These are phyloP conservation scores for Cyclotella atomus DNA, from an alignment of 108 stramenopile species.

Conservation along the genomic window DNA sequence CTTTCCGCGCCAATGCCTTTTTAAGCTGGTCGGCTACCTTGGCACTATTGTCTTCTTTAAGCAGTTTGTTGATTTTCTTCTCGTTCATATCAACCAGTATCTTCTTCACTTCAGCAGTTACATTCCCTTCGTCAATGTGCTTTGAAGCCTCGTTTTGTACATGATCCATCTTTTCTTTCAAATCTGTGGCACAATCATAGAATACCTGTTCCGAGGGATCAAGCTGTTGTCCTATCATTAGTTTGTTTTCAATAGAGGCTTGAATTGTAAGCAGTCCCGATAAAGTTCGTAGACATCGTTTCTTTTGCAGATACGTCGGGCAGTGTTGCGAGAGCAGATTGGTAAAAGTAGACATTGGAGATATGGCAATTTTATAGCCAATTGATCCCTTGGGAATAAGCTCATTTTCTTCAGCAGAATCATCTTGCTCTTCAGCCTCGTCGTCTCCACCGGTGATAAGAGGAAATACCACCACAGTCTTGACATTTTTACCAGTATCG, in stretches of 20 bases:
- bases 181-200: constrained; percentile 73
- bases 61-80: constrained; percentile 52
- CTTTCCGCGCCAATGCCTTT: constrained; percentile 66
- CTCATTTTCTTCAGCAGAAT: constrained; percentile 25
- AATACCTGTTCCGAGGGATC: constrained; percentile 81
- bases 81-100: constrained; percentile 72
- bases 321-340: constrained; percentile 65
- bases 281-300: constrained; percentile 64
- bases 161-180: constrained; percentile 67
- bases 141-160: constrained; percentile 63
- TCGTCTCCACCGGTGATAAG: constrained; percentile 42
- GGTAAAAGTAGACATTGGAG: constrained; percentile 73
- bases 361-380: constrained; percentile 61
- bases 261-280: constrained; percentile 43
- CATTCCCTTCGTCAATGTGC: constrained; percentile 75
- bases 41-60: constrained; percentile 62
- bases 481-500: constrained; percentile 95
- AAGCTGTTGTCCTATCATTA: constrained; percentile 77
- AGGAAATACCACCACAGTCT: constrained; percentile 94
- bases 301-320: constrained; percentile 89
- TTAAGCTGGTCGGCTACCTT: constrained; percentile 63
- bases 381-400: constrained; percentile 38
- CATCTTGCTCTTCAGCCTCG: constrained; percentile 18
- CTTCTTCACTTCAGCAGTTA: constrained; percentile 64
- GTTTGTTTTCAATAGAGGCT: constrained; percentile 73